phyloP scores from a whole-genome alignment of 129 eudicot species.

The Silybum marianum region DNA sequence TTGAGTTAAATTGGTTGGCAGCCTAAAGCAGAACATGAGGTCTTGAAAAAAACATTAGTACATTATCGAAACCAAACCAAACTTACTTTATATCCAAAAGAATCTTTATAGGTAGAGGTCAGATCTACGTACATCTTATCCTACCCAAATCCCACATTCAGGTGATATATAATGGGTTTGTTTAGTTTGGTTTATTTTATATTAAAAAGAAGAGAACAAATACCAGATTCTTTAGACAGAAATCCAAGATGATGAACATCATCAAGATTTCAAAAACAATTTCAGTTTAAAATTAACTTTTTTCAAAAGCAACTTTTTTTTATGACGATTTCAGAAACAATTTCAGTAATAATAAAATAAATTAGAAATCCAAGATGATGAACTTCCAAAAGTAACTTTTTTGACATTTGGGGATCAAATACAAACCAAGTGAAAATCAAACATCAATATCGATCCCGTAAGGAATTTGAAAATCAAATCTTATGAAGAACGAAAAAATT shows the following conservation, averaged over 20 bases:
- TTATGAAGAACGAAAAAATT: not conserved
- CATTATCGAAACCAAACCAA: not conserved
- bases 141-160: not conserved
- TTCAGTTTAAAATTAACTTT: not conserved
- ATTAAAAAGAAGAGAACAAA: not conserved
- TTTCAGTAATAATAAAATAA: too few species aligned
- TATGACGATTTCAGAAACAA: too few species aligned
- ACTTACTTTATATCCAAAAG: too few species aligned
- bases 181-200: not conserved
- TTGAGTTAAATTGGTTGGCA: not conserved
- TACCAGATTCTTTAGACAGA: not conserved
- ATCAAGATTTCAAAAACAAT: constrained; percentile 1
- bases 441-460: not conserved
- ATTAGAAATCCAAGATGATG: too few species aligned
- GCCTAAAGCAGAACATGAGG: not conserved
- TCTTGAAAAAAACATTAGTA: not conserved
- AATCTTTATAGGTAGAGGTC: not conserved
- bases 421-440: not conserved
- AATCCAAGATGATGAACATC: not conserved
- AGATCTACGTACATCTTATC: not conserved
- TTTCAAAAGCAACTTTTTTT: too few species aligned
- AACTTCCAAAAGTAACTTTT: not conserved
- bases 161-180: not conserved
- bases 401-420: not conserved
- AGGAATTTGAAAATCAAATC: too few species aligned